Percentiles rank a stretch among this genome's conserved stretches.
These are phyloP conservation scores for Phenoliferia sp. DNA, from an alignment of 1,284 basidiomycete genomes.

Conservation along the genomic window DNA sequence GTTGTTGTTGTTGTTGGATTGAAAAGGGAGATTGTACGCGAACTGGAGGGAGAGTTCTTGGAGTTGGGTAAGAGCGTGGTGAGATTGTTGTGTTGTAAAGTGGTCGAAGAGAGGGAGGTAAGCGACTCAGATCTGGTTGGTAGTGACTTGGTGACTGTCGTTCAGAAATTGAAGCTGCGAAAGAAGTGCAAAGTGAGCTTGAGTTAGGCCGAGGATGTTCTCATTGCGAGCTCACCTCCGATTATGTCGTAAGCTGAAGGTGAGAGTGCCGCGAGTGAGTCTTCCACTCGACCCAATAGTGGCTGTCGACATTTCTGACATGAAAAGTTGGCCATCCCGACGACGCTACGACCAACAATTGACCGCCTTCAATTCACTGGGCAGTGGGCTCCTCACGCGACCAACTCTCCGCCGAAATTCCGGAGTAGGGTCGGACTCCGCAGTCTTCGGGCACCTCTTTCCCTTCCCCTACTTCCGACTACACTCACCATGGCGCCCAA, in stretches of 20 bases:
- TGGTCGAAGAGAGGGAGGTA: constrained; percentile 42
- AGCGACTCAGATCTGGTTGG: constrained; percentile 36
- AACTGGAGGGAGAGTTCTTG: constrained; percentile 54
- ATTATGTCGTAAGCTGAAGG: constrained; percentile 82
- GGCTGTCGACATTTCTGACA: constrained; percentile 32
- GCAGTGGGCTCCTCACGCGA: too few relatives aligned
- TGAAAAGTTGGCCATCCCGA: not conserved
- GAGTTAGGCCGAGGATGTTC: not conserved
- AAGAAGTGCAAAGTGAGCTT: not conserved
- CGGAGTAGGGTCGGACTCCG: too few relatives aligned
- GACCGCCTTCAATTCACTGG: too few relatives aligned
- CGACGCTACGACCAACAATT: too few relatives aligned
- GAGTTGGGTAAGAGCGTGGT: constrained; percentile 45
- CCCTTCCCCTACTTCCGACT: too few relatives aligned
- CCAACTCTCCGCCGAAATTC: too few relatives aligned
- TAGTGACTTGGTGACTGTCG: constrained; percentile 10
- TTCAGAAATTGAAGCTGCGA: constrained; percentile 55
- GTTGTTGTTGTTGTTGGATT: not conserved
- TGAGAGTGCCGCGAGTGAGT: constrained; percentile 72
- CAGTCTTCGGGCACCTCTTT: too few relatives aligned
- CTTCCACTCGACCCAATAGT: constrained; percentile 55
- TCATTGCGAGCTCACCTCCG: constrained; percentile 42
- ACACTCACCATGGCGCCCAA: not conserved
- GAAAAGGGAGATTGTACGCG: constrained; percentile 57
- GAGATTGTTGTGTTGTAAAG: constrained; percentile 5